phyloP scores from a whole-genome alignment of 2,329 filamentous ascomycete genomes.

The Fusarium incarnatum region DNA sequence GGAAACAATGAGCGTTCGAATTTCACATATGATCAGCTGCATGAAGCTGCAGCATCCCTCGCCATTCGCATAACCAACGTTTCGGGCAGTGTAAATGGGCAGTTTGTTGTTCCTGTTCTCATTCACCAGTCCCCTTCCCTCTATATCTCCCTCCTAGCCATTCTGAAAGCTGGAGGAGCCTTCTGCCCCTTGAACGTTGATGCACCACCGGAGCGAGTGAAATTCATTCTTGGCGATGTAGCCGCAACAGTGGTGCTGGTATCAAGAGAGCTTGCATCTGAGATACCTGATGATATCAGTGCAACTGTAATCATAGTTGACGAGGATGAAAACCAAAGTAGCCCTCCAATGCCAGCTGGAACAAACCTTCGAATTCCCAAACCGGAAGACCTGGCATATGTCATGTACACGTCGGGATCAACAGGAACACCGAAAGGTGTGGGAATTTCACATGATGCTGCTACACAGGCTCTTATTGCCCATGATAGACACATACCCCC shows the following conservation, averaged over 20 bases:
- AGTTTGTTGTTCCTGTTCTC: conserved; percentile 77
- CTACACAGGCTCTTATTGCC: conserved; percentile 83
- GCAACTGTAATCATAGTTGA: conserved; percentile 55
- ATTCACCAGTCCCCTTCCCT: conserved; percentile 81
- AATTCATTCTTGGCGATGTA: conserved; percentile 85
- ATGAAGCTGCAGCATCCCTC: conserved; percentile 66
- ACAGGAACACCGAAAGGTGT: conserved; percentile 93
- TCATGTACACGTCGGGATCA: conserved; percentile 94
- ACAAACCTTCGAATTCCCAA: conserved; percentile 32
- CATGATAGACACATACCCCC: conserved; percentile 81
- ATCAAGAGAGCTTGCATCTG: conserved; percentile 59
- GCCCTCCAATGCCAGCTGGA: not conserved
- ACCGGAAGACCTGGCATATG: conserved; percentile 74
- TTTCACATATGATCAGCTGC: conserved; percentile 73
- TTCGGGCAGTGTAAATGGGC: conserved; percentile 28
- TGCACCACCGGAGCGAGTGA: conserved; percentile 78
- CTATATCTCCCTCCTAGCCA: conserved; percentile 81
- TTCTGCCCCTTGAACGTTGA: conserved; percentile 89
- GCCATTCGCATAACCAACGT: conserved; percentile 60
- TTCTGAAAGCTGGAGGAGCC: conserved; percentile 83
- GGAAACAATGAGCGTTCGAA: conserved; percentile 45
- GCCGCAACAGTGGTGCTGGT: conserved; percentile 76
- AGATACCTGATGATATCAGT: conserved; percentile 51
- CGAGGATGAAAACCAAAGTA: conserved; percentile 31
- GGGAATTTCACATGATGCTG: conserved; percentile 81